Evolutionary conservation across 2,329 filamentous ascomycete genomes (phyloP).

Genomic region (Coniochaeta ligniaria): DNA sequence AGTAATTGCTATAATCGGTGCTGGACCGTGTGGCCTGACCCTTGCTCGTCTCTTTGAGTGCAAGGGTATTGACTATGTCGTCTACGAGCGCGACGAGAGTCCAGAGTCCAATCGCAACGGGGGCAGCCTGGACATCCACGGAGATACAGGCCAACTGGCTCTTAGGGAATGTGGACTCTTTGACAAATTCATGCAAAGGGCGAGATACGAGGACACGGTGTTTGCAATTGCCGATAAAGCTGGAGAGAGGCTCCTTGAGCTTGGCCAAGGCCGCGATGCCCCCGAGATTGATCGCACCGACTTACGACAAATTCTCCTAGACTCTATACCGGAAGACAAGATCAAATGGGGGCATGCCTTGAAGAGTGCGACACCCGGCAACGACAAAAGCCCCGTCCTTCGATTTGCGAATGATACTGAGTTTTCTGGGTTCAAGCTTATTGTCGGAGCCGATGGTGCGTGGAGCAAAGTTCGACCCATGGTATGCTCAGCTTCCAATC

Average conservation of each 20-base stretch:
- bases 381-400: slow-evolving; percentile 2
- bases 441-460: slow-evolving; percentile 31
- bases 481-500: slow-evolving; percentile 10
- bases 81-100: slow-evolving; percentile 24
- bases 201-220: slow-evolving; percentile 7
- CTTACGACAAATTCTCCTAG: slow-evolving; percentile 26
- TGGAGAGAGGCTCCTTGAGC: slow-evolving; percentile 17
- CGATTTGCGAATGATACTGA: slow-evolving; percentile 5
- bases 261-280: slow-evolving; percentile 17
- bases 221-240: slow-evolving; percentile 5
- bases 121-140: slow-evolving; percentile 33
- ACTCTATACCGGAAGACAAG: slow-evolving; percentile 21
- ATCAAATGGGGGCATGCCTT: slow-evolving; percentile 24
- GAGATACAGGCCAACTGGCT: slow-evolving; percentile 26
- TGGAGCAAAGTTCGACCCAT: slow-evolving; percentile 21
- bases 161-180: slow-evolving; percentile 29
- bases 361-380: slow-evolving; percentile 7
- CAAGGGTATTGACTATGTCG: slow-evolving; percentile 13
- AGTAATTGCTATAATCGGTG: slow-evolving; percentile 24
- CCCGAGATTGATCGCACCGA: slow-evolving; percentile 33
- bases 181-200: slow-evolving; percentile 24
- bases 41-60: slow-evolving; percentile 30
- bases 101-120: slow-evolving; percentile 11
- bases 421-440: slow-evolving; percentile 28
- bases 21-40: slow-evolving; percentile 27